Evolutionary conservation across 306 rosid species (phyloP).

Genomic region (Morella rubra): DNA sequence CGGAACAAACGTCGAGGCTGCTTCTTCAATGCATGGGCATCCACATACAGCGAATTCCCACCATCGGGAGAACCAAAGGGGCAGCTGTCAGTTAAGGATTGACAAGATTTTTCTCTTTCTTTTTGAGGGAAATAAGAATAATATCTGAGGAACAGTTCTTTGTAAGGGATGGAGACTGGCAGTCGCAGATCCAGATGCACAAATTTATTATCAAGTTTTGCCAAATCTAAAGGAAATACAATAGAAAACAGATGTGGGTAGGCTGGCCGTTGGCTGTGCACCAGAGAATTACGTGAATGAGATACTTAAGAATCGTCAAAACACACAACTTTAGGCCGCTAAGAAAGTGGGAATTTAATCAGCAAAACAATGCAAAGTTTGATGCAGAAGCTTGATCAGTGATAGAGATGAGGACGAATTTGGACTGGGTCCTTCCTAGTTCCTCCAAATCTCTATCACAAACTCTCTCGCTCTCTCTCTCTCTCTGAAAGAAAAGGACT

Average conservation of each 20-base stretch:
- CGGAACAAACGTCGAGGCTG: constrained; percentile 16
- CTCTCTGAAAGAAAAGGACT: too few species aligned
- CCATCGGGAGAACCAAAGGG: constrained; percentile 27
- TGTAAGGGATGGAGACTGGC: not conserved
- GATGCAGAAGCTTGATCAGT: not conserved
- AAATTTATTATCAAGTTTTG: not conserved
- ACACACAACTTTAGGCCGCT: not conserved
- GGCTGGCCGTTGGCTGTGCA: not conserved
- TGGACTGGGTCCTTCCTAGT: constrained; percentile 25
- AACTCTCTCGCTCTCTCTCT: too few species aligned
- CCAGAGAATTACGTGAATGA: constrained; percentile 9
- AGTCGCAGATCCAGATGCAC: too few species aligned
- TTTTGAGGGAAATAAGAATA: constrained; percentile 24
- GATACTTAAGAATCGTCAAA: constrained; percentile 8
- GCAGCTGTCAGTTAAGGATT: constrained; percentile 43
- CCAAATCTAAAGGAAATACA: constrained; percentile 19
- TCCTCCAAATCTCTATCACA: not conserved
- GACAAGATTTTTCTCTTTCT: constrained; percentile 6
- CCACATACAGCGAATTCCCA: constrained; percentile 39
- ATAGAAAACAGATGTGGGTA: constrained; percentile 7
- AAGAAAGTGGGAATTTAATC: not conserved
- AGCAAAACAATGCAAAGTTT: not conserved
- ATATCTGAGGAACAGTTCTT: constrained; percentile 6
- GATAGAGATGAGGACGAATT: constrained; percentile 5
- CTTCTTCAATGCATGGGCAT: constrained; percentile 35